Base-by-base conservation (phyloP, 345 rosid genomes). In the Clausena lansium region DNA sequence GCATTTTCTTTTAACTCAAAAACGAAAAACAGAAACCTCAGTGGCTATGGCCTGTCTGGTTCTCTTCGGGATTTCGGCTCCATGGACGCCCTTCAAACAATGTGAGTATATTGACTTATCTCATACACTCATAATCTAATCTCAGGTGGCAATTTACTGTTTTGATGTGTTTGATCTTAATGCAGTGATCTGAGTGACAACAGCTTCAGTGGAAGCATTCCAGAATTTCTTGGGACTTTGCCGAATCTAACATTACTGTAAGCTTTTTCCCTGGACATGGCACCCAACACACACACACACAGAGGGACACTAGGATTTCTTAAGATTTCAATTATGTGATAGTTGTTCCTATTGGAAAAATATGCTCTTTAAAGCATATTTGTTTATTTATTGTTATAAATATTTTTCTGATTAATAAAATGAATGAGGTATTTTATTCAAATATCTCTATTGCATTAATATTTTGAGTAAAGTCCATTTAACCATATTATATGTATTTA, bases 161-260 rank as follows among this genome's bases (percentile, higher is more conserved):
- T 45, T 45, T 45, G 14, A 11, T 45, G 17, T 13, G 4, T 45
- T 45, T 45, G 15, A 3, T 45, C 50, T 15, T 52, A 52, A 52
- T 52, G 22, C 82, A 78, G 86, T n/a, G 69, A 81, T 15, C 57
- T 76, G 73, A 75, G 77, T 2, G 50, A 73, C n/a, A 85, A 73
- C 32, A 71, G 76, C 69, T 71, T 85, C 60, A 39, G 11, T 0
- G 83, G 81, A 60, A 22, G 32, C 24, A 83, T 85, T 70, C 83
- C 79, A 0, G 32, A 78, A 63, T 80, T 83, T 78, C 82, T 82
- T 27, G 77, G 83, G 11, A 28, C 25, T 36, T 66, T 68, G 25
- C 77, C 78, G 1, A 55, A 71, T 57, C 75, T 73, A 11, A 58
- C 54, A 70, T 30, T 66, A 8, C 7, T 81, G 83, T 73, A 64